phyloP scores from a whole-genome alignment of 768 basidiomycete species.

The Rubroboletus satanas region DNA sequence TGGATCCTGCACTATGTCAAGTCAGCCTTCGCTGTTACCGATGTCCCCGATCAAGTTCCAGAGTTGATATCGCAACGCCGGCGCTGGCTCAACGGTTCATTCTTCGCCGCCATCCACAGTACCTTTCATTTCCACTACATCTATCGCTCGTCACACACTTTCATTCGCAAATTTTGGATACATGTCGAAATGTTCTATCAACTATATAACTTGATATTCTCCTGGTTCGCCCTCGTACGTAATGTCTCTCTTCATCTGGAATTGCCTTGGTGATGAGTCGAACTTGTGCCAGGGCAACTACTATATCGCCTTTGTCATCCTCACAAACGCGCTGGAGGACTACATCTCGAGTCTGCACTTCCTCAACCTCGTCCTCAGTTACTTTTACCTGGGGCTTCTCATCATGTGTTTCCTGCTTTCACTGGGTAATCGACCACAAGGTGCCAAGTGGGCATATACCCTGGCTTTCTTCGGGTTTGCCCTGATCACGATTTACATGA shows the following conservation, averaged over 20 bases:
- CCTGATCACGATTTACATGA: conserved; percentile 95
- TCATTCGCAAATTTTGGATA: conserved; percentile 87
- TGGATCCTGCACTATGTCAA: conserved; percentile 98
- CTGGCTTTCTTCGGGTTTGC: conserved; percentile 83
- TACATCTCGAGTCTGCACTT: conserved; percentile 59
- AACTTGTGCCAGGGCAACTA: conserved; percentile 65
- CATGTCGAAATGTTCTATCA: conserved; percentile 94
- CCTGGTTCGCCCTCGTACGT: conserved; percentile 82
- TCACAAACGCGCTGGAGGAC: conserved; percentile 68
- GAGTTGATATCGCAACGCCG: conserved; percentile 93
- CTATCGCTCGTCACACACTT: conserved; percentile 82
- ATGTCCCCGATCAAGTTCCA: conserved; percentile 93
- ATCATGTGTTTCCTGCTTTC: conserved; percentile 85
- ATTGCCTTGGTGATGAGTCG: neutral
- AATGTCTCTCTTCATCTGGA: neutral
- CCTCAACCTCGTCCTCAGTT: conserved; percentile 76
- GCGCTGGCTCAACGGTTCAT: conserved; percentile 96
- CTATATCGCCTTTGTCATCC: conserved; percentile 82
- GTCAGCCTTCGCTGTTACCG: conserved; percentile 86
- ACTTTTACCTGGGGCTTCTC: conserved; percentile 84
- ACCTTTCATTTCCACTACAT: conserved; percentile 93
- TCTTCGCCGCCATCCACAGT: conserved; percentile 95
- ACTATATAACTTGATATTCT: conserved; percentile 84
- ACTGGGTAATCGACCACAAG: conserved; percentile 89
- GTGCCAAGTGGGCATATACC: conserved; percentile 84